Base-by-base conservation (phyloP, 2,329 filamentous ascomycete species). In the Orbilia quercus region DNA sequence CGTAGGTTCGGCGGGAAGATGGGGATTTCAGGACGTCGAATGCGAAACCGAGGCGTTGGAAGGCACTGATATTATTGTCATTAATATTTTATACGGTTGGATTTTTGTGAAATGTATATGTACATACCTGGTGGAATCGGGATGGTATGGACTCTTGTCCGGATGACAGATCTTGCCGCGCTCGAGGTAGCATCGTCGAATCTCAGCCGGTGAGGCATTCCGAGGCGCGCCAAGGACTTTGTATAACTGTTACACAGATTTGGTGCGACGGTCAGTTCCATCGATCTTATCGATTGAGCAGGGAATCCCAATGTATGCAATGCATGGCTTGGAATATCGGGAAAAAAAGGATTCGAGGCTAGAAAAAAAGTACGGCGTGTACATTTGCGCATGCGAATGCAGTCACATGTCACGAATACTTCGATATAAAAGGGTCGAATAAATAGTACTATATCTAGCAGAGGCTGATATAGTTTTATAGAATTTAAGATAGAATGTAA, bases 21-120 rank as follows among this genome's bases (percentile, higher is more conserved):
- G 80, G 79, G 4, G 80, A 80, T 76, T 80, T 81, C 11, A 82
- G 78, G 42, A 81, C 81, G 53, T 82, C 80, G 67, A 81, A 82
- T 14, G 81, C 80, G 65, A 82, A 81, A 12, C 79, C 80, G 14
- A 82, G 79, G 18, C 80, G 78, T 71, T 82, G 80, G 62, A 82
- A 82, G 18, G 81, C 80, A 48, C 80, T 81, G 54, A 7, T 20
- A 38, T 23, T 40, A 44, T 45, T 44, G 18, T 31, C 28, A 9
- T 31, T 31, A 31, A 31, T 31, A 42, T 7, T 23, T 36, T 22
- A 47, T 23, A 14, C 7, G 57, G 7, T 36, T 28, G 6, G 25
- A 44, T 12, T 23, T 25, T 16, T 22, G 36, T n/a, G 31, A 45
- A 14, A 38, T 25, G 14, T 18, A n/a, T n/a, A n/a, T 50, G 18